Conservation (phyloP, 2,329 filamentous ascomycete species). For the Colletotrichum sp. region DNA sequence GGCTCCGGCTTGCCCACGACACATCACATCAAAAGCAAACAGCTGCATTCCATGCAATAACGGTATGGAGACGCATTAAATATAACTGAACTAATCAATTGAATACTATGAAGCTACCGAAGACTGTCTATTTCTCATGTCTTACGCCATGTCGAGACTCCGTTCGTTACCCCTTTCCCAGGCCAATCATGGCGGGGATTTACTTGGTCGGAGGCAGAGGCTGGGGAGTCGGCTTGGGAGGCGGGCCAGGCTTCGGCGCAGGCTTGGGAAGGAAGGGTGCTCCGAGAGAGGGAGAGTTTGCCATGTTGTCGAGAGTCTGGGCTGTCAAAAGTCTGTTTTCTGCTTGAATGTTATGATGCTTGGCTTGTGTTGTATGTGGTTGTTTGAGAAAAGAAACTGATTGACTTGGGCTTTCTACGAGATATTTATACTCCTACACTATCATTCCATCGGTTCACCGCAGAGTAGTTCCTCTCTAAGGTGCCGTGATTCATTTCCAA, state of each 20-base stretch:
- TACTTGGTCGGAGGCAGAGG: background rate
- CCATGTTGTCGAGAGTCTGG: background rate
- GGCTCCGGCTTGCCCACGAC: background rate
- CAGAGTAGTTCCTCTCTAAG: background rate
- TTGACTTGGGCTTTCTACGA: background rate
- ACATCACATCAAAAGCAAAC: background rate
- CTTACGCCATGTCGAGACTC: background rate
- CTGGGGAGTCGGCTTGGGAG: background rate
- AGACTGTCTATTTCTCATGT: background rate
- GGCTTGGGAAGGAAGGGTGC: background rate
- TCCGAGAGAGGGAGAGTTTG: background rate
- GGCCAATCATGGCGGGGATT: background rate
- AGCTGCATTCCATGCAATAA: background rate
- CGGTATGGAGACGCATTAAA: fast-evolving
- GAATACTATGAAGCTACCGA: background rate
- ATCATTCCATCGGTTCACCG: background rate
- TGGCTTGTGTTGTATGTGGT: background rate
- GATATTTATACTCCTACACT: background rate
- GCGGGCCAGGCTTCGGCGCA: background rate
- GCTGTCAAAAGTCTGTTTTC: background rate
- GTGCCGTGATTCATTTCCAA: background rate
- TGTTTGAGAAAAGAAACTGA: background rate
- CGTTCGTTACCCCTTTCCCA: background rate
- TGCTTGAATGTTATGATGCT: background rate
- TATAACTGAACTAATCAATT: background rate